Percentiles rank a stretch among this genome's conserved stretches.
Evolutionary conservation across 495 filamentous ascomycete genomes (phyloP).

Genomic region (Neurospora sp.): DNA sequence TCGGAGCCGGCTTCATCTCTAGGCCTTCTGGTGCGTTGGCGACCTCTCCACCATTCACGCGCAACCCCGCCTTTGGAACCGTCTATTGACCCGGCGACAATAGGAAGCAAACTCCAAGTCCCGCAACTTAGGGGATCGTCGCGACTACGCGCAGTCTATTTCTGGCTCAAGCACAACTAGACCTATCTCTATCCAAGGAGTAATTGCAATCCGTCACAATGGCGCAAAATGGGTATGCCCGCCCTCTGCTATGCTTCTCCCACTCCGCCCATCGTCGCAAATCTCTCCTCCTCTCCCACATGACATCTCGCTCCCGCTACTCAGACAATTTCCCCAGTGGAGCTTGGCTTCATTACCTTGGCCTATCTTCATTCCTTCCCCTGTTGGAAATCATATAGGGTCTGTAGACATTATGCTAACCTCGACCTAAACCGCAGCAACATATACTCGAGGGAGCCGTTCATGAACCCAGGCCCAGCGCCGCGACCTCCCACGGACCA

Average conservation of each 20-base stretch:
- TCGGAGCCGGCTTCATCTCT: neutral
- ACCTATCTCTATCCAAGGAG: neutral
- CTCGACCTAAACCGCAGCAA: slow-evolving; percentile 21
- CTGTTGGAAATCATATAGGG: neutral
- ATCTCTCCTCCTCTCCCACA: neutral
- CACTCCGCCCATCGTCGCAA: neutral
- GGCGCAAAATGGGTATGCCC: neutral
- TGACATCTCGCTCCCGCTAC: neutral
- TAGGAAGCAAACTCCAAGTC: neutral
- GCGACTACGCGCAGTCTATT: neutral
- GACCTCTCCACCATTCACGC: neutral
- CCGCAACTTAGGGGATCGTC: neutral
- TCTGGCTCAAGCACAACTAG: neutral
- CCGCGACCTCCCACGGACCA: slow-evolving; percentile 81
- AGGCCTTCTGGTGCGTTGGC: neutral
- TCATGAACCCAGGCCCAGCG: slow-evolving; percentile 95
- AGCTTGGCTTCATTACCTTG: neutral
- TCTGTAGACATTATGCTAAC: neutral
- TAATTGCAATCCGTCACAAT: neutral
- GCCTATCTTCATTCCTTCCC: neutral
- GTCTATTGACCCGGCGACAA: neutral
- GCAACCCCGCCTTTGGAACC: neutral
- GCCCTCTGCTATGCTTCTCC: neutral
- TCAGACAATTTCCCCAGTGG: neutral
- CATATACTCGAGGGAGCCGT: slow-evolving; percentile 60